Evolutionary conservation across 2,329 filamentous ascomycete genomes (phyloP), one percentile per base, ranked within the genome.

Genomic region (Apiospora saccharicola): DNA sequence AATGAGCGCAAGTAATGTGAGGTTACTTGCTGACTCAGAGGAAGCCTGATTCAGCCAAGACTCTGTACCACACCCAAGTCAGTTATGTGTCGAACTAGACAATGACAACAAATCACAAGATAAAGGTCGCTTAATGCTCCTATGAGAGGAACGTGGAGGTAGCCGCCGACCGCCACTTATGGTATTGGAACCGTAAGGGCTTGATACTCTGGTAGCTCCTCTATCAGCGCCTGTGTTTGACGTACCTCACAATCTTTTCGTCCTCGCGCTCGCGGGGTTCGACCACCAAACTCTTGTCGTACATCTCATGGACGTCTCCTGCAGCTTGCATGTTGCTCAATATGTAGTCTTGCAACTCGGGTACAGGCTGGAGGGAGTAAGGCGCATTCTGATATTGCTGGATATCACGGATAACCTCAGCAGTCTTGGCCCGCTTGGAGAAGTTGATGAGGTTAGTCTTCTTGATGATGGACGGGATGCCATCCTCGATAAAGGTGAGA

Each of bases 381-480:
- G 95, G 95, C 74, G 97, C 94, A 78, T 98, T 98, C 82, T 99
- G 96, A 81, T 98, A 99, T 81, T 98, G 96, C 82, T 98, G 96
- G 76, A 99, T 98, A 81, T 98, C 96, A 74, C 95, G 94, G 78
- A 99, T 99, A 57, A 99, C 96, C 81, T 98, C 96, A 26, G 96
- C 96, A 19, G 96, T 98, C 88, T 98, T 99, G 71, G 95, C 94
- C 70, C 96, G 93, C 87, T 99, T 99, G 79, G 95, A 95, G 83
- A 99, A 99, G 85, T 99, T 99, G 86, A 99, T 98, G 77, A 98
- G 87, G 79, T 97, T 94, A 10, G 95, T 96, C 84, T 97, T 97
- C 83, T 98, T 98, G 84, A 97, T 95, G 78, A 98, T 91, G 13
- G 95, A 97, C 3, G 96, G 95, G 74, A 99, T 99, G 77, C 96